Evolutionary conservation across 306 rosid species (phyloP).

Genomic region (Quercus cerris): DNA sequence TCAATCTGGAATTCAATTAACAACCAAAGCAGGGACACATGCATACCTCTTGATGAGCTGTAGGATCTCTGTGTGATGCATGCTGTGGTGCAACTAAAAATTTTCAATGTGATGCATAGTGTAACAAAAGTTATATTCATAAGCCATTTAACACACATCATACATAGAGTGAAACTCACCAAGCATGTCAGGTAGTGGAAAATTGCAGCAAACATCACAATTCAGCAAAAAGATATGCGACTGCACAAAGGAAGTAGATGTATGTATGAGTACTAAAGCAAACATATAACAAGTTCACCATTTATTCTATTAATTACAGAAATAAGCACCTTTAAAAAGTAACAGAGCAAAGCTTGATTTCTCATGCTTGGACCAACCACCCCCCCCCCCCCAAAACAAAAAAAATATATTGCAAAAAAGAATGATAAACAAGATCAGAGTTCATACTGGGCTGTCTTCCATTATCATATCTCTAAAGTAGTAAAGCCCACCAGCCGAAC

Average conservation of each 20-base stretch:
- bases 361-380: background rate
- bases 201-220: constrained; percentile 95
- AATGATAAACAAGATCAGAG: background rate
- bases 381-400: too few species aligned
- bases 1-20: too few species aligned
- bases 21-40: too few species aligned
- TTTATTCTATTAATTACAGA: background rate
- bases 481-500: constrained; percentile 88
- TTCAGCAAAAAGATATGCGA: constrained; percentile 87
- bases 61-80: too few species aligned
- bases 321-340: background rate
- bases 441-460: constrained; percentile 88
- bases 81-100: too few species aligned
- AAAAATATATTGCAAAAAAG: background rate
- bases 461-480: constrained; percentile 78
- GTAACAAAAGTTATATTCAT: background rate
- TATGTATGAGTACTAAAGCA: constrained; percentile 9
- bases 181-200: constrained; percentile 82
- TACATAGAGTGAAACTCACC: constrained; percentile 47
- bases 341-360: too few species aligned
- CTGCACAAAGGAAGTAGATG: constrained; percentile 48
- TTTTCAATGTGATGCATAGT: too few species aligned
- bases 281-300: background rate
- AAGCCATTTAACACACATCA: background rate
- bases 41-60: too few species aligned